Conservation (phyloP, 352 stramenopile genomes). For the Thraustochytrium striatum region DNA sequence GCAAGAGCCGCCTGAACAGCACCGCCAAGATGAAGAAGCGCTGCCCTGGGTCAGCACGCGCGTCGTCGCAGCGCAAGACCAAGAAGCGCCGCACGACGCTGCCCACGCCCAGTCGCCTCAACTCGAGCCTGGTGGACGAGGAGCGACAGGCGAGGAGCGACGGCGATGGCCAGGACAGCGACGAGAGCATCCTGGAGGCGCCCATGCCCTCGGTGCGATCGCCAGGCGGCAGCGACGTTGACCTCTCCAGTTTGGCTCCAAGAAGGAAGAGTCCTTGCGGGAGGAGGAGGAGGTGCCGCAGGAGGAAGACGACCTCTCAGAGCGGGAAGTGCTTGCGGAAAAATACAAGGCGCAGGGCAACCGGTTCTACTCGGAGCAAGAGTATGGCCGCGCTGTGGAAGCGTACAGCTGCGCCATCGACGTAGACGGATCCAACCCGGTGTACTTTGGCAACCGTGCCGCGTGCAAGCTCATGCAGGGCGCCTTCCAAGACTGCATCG, state of each 20-base stretch:
- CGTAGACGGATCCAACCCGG: slow-evolving; percentile 1
- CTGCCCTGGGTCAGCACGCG: not conserved
- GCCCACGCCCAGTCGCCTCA: not conserved
- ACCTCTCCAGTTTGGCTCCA: too few species aligned
- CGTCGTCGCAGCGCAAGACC: not conserved
- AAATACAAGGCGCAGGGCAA: slow-evolving; percentile 18
- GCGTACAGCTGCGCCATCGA: slow-evolving; percentile 24
- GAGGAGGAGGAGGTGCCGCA: too few species aligned
- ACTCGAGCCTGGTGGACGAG: not conserved
- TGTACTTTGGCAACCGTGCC: slow-evolving; percentile 30
- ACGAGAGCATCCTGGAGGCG: too few species aligned
- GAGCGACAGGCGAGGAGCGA: too few species aligned
- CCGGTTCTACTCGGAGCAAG: slow-evolving; percentile 17
- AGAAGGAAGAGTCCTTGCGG: too few species aligned
- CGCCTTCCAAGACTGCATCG: not conserved
- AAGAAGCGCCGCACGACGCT: slow-evolving; percentile 18
- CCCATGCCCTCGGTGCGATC: too few species aligned
- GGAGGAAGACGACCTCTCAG: too few species aligned
- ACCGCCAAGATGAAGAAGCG: not conserved
- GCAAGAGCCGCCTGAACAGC: not conserved
- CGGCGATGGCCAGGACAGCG: too few species aligned
- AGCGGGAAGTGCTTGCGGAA: too few species aligned
- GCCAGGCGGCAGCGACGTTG: too few species aligned
- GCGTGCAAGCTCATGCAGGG: slow-evolving; percentile 11
- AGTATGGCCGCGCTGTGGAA: not conserved